A percentile compares a stretch with the other conserved stretches of the same genome.
These are phyloP conservation scores for Lycium ferocissimum DNA, from an alignment of 257 asterid genomes.

Conservation along the genomic window DNA sequence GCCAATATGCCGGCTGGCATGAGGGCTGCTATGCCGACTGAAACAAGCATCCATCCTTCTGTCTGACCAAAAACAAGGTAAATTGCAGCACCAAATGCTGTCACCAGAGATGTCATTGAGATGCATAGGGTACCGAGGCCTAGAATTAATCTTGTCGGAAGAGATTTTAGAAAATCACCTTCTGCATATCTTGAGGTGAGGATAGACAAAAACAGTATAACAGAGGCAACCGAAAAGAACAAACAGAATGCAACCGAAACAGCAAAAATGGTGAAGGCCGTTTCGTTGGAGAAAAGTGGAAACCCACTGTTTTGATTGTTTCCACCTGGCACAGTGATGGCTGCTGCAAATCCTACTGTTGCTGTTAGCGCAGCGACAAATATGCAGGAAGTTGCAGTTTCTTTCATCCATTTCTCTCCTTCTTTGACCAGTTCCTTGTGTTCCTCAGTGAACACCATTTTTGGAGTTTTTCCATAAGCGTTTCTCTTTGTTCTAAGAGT, in stretches of 20 bases:
- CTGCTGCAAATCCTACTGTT: conserved; percentile 36
- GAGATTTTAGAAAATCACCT: conserved; percentile 34
- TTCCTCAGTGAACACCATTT: conserved; percentile 32
- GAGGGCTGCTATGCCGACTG: conserved; percentile 32
- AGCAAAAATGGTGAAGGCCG: conserved; percentile 27
- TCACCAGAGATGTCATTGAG: conserved; percentile 41
- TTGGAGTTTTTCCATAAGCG: conserved; percentile 39
- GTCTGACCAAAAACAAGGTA: conserved; percentile 34
- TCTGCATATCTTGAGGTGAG: conserved; percentile 43
- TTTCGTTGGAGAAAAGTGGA: conserved; percentile 28
- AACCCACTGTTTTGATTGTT: conserved; percentile 19
- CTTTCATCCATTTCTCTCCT: conserved; percentile 40
- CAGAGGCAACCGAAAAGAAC: conserved; percentile 41
- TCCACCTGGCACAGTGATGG: conserved; percentile 40
- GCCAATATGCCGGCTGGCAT: conserved; percentile 33
- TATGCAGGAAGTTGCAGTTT: conserved; percentile 37
- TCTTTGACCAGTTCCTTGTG: conserved; percentile 33
- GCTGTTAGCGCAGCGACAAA: conserved; percentile 34
- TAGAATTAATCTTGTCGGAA: conserved; percentile 37
- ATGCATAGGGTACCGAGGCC: conserved; percentile 38
- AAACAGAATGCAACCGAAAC: conserved; percentile 27
- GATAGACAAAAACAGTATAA: conserved; percentile 40
- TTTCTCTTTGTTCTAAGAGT: conserved; percentile 37
- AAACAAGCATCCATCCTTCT: conserved; percentile 32
- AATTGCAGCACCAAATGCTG: conserved; percentile 41